These are phyloP conservation scores for Candida coquimbonensis DNA, from an alignment of 805 yeast species.

Conservation along the genomic window DNA sequence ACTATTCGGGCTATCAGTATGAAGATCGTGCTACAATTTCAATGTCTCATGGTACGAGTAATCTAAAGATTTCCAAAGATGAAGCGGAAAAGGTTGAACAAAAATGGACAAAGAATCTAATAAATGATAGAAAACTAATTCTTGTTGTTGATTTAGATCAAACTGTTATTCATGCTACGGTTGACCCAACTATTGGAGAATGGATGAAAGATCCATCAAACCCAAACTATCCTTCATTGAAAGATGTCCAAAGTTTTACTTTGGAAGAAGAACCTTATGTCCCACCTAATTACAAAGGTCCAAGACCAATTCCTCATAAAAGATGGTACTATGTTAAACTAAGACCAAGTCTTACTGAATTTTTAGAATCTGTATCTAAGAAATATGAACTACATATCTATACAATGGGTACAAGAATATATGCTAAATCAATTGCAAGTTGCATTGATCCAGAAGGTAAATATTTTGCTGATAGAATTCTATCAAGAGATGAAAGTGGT, in stretches of 20 bases:
- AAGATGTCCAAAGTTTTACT: conserved; percentile 72
- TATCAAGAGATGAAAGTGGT: conserved; percentile 93
- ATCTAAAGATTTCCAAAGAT: conserved; percentile 71
- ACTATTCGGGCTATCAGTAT: conserved; percentile 51
- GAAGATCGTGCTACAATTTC: conserved; percentile 75
- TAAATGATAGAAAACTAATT: conserved; percentile 61
- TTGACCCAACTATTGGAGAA: conserved; percentile 93
- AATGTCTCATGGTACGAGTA: conserved; percentile 85
- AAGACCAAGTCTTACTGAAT: conserved; percentile 78
- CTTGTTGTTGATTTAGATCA: conserved; percentile 96
- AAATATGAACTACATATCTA: conserved; percentile 88
- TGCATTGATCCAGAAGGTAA: conserved; percentile 86
- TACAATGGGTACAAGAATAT: conserved; percentile 96
- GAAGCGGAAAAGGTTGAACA: conserved; percentile 86
- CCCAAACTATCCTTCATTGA: conserved; percentile 79
- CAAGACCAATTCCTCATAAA: conserved; percentile 40
- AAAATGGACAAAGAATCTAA: conserved; percentile 51
- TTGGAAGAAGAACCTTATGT: conserved; percentile 66
- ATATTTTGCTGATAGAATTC: conserved; percentile 84
- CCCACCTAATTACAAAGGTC: conserved; percentile 55
- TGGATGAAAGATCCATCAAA: conserved; percentile 86
- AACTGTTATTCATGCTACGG: conserved; percentile 95
- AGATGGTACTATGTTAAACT: conserved; percentile 91
- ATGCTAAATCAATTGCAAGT: conserved; percentile 83
- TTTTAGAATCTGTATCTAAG: conserved; percentile 55